A percentile compares a stretch with the other conserved stretches of the same genome.
Evolutionary conservation across 2,329 filamentous ascomycete genomes (phyloP).

Genomic region (Corynespora cassiicola): DNA sequence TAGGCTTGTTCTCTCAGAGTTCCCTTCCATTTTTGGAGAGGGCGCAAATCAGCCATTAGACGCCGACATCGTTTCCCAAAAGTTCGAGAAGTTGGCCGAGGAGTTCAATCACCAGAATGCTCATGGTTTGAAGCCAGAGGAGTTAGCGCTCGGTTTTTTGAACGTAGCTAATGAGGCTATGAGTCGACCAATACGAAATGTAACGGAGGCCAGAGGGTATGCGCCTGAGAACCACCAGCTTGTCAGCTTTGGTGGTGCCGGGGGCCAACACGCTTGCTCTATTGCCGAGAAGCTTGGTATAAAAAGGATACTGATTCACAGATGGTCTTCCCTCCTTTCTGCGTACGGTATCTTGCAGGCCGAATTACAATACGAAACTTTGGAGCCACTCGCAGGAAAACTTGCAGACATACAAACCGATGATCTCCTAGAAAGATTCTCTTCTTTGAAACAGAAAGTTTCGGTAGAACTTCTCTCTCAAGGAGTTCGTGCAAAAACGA

Average conservation of each 20-base stretch:
- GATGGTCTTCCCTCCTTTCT: conserved; percentile 84
- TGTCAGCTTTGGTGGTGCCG: conserved; percentile 87
- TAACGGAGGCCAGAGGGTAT: conserved; percentile 88
- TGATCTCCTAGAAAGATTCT: too few relatives aligned
- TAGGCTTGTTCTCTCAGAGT: conserved; percentile 81
- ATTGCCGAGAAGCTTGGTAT: conserved; percentile 84
- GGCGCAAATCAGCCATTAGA: conserved; percentile 82
- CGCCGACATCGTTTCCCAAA: conserved; percentile 70
- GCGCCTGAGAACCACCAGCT: conserved; percentile 84
- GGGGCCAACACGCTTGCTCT: conserved; percentile 86
- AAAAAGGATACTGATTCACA: conserved; percentile 78
- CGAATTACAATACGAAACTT: conserved; percentile 74
- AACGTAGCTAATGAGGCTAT: conserved; percentile 87
- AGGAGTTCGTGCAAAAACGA: conserved; percentile 70
- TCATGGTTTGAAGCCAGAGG: conserved; percentile 69
- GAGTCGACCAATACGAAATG: conserved; percentile 82
- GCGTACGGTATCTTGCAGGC: conserved; percentile 84
- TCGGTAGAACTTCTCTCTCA: conserved; percentile 74
- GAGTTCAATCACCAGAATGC: conserved; percentile 75
- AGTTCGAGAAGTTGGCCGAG: conserved; percentile 74
- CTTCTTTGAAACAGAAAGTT: not conserved
- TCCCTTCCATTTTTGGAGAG: conserved; percentile 88
- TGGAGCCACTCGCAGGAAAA: conserved; percentile 57
- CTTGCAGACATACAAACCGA: conserved; percentile 28
- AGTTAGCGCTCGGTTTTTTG: conserved; percentile 84